These are phyloP conservation scores for Cladosporium sp. DNA, from an alignment of 2,329 filamentous ascomycete genomes.

Conservation along the genomic window DNA sequence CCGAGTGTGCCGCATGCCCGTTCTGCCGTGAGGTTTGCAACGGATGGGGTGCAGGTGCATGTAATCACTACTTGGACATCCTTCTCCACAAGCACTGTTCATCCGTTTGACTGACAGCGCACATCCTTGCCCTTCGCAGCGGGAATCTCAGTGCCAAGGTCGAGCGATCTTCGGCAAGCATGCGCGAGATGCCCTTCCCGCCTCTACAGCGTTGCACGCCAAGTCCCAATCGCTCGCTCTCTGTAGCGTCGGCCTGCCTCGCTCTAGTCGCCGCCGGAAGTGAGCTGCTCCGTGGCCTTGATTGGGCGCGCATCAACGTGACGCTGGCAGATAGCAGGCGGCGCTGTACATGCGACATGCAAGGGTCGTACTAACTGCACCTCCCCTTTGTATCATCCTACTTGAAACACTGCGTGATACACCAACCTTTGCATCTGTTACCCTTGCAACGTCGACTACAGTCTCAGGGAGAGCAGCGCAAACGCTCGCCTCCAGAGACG, in stretches of 20 bases:
- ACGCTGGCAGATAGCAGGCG: not conserved
- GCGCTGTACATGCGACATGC: not conserved
- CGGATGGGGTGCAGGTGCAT: not conserved
- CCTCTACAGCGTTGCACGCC: not conserved
- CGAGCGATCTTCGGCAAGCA: not conserved
- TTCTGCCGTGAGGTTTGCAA: not conserved
- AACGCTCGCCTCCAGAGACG: not conserved
- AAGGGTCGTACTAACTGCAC: not conserved
- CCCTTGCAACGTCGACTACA: not conserved
- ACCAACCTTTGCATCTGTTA: not conserved
- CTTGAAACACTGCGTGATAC: not conserved
- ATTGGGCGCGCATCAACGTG: constrained; percentile 5
- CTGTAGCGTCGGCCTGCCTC: not conserved
- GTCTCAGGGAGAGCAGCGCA: not conserved
- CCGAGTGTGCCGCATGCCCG: not conserved
- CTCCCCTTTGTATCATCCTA: not conserved
- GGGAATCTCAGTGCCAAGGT: not conserved
- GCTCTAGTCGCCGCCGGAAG: constrained; percentile 2
- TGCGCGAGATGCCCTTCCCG: constrained; percentile 3
- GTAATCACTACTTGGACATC: not conserved
- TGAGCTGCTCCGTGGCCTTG: not conserved
- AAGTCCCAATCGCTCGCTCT: not conserved
- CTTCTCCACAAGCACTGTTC: constrained; percentile 8
- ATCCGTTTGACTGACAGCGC: not conserved
- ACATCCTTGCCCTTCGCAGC: not conserved